Base-by-base conservation (phyloP, 352 stramenopile genomes). In the Halophytophthora batemanensis region DNA sequence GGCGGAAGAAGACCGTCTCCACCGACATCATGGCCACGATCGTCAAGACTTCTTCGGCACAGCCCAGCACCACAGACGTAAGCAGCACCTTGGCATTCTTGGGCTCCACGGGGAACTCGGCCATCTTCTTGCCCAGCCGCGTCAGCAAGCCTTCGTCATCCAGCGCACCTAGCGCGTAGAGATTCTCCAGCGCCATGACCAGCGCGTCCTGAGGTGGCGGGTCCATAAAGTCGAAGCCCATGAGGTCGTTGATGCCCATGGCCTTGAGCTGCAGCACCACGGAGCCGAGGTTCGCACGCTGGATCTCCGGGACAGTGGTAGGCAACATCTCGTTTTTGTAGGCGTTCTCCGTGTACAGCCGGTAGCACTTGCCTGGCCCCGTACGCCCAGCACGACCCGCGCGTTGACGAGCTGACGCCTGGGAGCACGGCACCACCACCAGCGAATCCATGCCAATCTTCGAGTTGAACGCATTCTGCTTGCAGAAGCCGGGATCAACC, bases 201-300 rank as follows among this genome's bases (percentile, higher is more conserved):
- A 99, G 71, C 25, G 97, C 98, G 52, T 98, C 91, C 36, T 98
- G 80, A 17, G 97, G 93, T 4, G 98, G 98, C 18, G 97, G 96
- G 64, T 99, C 97, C 94, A 99, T 99, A 53, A 99, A 99, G 69
- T 99, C 97, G 70, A 99, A 99, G 19, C 81, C 78, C 46, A 99
- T 77, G 14, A 99, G 71, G 65, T 99, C 97, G 58, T 99, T 98
- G 61, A 99, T 99, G 34, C 97, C 96, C 97, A 99, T 99, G 1
- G 97, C 96, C 71, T 99, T 99, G 6, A 99, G 72, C 68, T 99
- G 96, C 42, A 99, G 74, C 33, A 99, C 97, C 29, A 99, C 95
- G 35, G 97, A 98, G 6, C 93, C 96, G 4, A 99, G 74, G 69
- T 99, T 99, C 0, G 96, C 98, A 25, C 98, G 83, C 69, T 99